Conservation (phyloP, 2,329 filamentous ascomycete species). For the Ploettnerulaceae sp. region DNA sequence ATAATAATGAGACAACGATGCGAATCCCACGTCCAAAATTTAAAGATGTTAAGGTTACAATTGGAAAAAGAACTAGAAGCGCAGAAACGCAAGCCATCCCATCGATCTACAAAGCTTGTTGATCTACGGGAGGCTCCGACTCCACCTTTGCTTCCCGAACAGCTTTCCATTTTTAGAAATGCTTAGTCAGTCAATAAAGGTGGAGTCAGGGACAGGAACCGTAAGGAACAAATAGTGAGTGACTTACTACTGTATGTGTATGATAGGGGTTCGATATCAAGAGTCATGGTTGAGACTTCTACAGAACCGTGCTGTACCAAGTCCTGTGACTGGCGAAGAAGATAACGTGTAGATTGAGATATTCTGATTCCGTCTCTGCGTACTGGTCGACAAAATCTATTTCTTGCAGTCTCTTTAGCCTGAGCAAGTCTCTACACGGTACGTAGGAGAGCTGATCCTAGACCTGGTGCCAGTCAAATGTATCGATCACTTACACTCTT, state of each 20-base stretch:
- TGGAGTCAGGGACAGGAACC: neutral
- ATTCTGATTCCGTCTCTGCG: no score
- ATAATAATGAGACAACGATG: neutral
- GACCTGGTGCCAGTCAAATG: neutral
- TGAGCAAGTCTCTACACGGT: neutral
- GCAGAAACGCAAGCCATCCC: neutral
- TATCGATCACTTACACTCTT: neutral
- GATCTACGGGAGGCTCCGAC: slow-evolving; percentile 3
- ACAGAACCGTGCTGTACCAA: no score
- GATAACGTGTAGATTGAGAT: no score
- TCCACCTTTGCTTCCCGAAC: neutral
- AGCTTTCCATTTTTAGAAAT: neutral
- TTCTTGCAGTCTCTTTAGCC: no score
- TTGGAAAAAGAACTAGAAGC: neutral
- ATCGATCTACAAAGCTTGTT: slow-evolving; percentile 7
- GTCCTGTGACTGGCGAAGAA: no score
- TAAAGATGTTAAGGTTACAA: neutral
- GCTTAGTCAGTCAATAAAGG: neutral
- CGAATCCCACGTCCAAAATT: neutral
- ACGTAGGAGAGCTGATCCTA: no score
- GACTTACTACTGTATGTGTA: neutral
- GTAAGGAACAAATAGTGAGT: neutral
- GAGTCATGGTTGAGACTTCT: no score
- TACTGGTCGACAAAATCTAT: no score
- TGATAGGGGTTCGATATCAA: no score